Evolutionary conservation across 441 rosid genomes (phyloP).

Genomic region (Pelargonium fulgidum): DNA sequence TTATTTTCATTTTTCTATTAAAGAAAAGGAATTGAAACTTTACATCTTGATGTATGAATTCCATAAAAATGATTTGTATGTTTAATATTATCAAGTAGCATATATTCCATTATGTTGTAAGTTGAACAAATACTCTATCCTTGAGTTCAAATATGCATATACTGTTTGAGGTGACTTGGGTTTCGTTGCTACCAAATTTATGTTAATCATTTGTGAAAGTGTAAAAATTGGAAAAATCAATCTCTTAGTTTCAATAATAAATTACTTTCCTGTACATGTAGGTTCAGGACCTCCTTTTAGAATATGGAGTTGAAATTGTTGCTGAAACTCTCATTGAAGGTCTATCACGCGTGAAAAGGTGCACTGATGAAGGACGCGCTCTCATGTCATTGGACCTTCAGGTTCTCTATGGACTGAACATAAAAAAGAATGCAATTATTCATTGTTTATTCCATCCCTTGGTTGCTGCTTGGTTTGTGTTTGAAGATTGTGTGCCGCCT

Average conservation of each 20-base stretch:
- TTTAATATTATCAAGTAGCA: background rate
- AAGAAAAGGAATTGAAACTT: background rate
- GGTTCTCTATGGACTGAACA: conserved; percentile 33
- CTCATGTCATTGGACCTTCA: conserved; percentile 94
- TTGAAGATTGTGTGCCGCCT: conserved; percentile 4
- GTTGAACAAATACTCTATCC: background rate
- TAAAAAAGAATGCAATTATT: background rate
- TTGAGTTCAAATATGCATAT: background rate
- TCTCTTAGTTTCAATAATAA: conserved; percentile 3
- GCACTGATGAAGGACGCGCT: conserved; percentile 92
- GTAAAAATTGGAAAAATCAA: background rate
- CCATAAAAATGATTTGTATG: background rate
- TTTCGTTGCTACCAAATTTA: background rate
- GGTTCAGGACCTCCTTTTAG: conserved; percentile 78
- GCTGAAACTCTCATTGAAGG: conserved; percentile 92
- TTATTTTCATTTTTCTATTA: background rate
- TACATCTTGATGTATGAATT: background rate
- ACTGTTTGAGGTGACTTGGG: background rate
- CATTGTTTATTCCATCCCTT: background rate
- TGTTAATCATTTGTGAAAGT: background rate
- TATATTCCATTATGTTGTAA: background rate
- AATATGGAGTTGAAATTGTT: conserved; percentile 81
- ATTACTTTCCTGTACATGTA: conserved; percentile 23
- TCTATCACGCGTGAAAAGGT: conserved; percentile 84
- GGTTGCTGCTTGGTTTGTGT: background rate